Base-by-base conservation (phyloP, 2,329 filamentous ascomycete species). In the Trichoderma aggressivum region DNA sequence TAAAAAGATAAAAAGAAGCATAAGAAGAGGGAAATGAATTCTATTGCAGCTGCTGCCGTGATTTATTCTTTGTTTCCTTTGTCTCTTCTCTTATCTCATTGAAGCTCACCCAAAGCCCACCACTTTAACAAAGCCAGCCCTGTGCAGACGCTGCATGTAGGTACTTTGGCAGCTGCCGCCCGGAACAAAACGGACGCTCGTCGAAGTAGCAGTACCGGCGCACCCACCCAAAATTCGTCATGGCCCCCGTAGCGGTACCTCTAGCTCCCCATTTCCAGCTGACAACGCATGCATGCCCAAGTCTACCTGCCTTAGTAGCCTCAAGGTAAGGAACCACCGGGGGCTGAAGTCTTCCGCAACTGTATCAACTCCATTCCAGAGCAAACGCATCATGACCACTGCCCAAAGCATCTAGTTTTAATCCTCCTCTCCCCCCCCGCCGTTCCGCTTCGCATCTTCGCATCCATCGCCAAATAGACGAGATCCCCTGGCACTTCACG, bases 221-320 rank as follows among this genome's bases (percentile, higher is more conserved):
- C 30, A 14, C 30, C 28, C 28, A n/a, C 56, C 6, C 24, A 32
- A 32, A 34, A 59, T 21, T 6, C 2, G 30, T 30, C 30, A 34
- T 18, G 5, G 12, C 16, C 11, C 21, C 2, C 6, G 53, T 67
- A 43, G 34, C 64, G 26, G 32, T 67, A 67, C 64, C 34, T 47
- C 18, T 1, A 5, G 26, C 53, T 59, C 59, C 65, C 56, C 30
- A 50, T 32, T 61, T 53, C 26, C 65, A 69, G 65, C 65, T 69
- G 65, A 59, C 39, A n/a, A 47, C 56, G 43, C 30, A 60, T 69
- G 65, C 65, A 69, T 61, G 65, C 65, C 47, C 47, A 50, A 50
- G 47, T 50, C 50, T 26, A 26, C 26, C n/a, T n/a, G n/a, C n/a
- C 36, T 39, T 39, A 39, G 36, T 18, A 16, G 16, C 36, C 16